These are phyloP conservation scores for Cornus suecica DNA, from an alignment of 148 eudicot species.

Conservation along the genomic window DNA sequence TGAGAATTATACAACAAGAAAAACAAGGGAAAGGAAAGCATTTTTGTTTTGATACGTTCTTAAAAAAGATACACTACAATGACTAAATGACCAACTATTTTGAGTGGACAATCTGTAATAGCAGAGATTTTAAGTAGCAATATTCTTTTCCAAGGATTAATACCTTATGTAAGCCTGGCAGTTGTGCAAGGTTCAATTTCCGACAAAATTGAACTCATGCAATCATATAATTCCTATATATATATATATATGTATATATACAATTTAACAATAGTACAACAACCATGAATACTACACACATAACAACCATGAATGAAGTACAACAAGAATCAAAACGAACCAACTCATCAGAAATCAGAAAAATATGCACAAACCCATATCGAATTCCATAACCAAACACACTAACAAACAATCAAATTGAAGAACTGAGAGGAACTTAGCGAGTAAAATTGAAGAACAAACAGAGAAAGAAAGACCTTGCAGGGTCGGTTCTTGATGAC, in stretches of 20 bases:
- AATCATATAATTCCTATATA: too few species aligned
- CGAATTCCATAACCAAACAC: neutral
- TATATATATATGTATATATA: too few species aligned
- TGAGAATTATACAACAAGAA: neutral
- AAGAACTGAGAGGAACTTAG: neutral
- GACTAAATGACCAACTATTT: neutral
- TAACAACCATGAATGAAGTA: too few species aligned
- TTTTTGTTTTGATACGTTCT: neutral
- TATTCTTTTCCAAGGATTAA: too few species aligned
- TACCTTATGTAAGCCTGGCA: too few species aligned
- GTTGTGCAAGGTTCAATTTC: too few species aligned
- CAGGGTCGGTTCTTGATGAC: constrained; percentile 26
- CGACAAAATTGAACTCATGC: too few species aligned
- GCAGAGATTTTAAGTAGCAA: too few species aligned
- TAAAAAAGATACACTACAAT: neutral
- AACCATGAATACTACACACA: too few species aligned
- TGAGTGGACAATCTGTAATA: too few species aligned
- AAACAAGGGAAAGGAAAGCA: neutral
- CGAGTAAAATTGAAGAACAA: neutral
- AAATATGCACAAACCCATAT: constrained; percentile 5
- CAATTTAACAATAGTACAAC: too few species aligned
- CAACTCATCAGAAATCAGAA: constrained; percentile 10
- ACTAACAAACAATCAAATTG: neutral
- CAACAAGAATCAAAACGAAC: neutral
- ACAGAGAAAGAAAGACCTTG: constrained; percentile 15